Base-by-base conservation (phyloP, 805 yeast species). In the Metschnikowia gelsemii region DNA sequence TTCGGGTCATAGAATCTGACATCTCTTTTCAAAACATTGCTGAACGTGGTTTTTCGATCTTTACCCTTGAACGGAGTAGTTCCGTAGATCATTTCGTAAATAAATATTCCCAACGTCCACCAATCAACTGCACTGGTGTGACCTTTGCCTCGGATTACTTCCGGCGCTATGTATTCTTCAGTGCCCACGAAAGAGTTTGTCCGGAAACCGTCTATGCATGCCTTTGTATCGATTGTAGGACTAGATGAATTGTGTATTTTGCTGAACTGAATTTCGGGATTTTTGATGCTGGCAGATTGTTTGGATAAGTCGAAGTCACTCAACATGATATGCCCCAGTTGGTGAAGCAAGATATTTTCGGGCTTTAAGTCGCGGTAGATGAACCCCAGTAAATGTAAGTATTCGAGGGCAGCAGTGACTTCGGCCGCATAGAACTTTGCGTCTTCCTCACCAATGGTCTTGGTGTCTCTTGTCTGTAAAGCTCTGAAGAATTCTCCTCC, bases 401-500 rank as follows among this genome's bases (percentile, higher is more conserved):
- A 93, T 59, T 93, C 99, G 45, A 93, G 73, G 0, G 99, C 99
- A 0, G 98, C 98, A 2, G 93, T 83, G 16, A 93, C 99, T 62
- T 93, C 99, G 16, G 96, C 86, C 0, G 97, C 96, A 60, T 93
- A 93, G 60, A 93, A 93, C 43, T 80, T 73, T 2, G 99, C 98
- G 61, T 90, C 98, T 21, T 71, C 77, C 62, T 93, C 99, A 16
- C 79, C 70, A 11, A 93, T 83, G 51, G 95, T 86, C 59, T 89
- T 87, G 40, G 88, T 79, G 47, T 80, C 83, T 46, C 97, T 74
- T 0, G 97, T 89, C 64, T 93, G 99, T 40, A 93, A 66, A 0
- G 98, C 99, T 45, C 98, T 72, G 71, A 93, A 93, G 57, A 93
- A 93, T 65, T 95, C 99, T 33, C 99, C 99, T 22, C 99, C 99